Evolutionary conservation across 1,284 basidiomycete genomes (phyloP).

Genomic region (Rhizopogon parksii): DNA sequence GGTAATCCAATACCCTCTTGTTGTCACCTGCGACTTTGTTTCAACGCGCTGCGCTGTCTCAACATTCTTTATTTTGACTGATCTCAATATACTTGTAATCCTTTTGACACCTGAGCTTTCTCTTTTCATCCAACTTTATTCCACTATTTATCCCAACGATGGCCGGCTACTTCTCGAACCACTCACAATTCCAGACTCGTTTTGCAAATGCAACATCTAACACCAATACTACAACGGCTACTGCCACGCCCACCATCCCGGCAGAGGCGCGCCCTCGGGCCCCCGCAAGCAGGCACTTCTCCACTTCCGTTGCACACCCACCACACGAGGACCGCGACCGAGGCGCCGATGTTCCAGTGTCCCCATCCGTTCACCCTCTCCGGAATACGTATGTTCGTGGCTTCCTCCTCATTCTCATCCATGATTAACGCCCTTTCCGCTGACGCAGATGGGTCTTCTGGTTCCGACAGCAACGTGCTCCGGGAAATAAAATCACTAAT

Average conservation of each 20-base stretch:
- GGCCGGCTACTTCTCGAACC: slow-evolving; percentile 73
- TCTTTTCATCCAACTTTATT: slow-evolving; percentile 15
- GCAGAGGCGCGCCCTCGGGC: slow-evolving; percentile 36
- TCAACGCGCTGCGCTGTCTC: no score
- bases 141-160: slow-evolving; percentile 24
- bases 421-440: slow-evolving; percentile 5
- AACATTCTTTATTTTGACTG: no score
- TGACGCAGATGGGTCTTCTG: slow-evolving; percentile 71
- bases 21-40: not conserved
- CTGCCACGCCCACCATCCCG: slow-evolving; percentile 26
- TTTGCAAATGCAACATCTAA: slow-evolving; percentile 34
- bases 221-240: slow-evolving; percentile 39
- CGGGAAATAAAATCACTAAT: slow-evolving; percentile 72
- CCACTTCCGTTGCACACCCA: slow-evolving; percentile 48
- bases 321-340: slow-evolving; percentile 1
- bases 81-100: not conserved
- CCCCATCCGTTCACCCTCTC: slow-evolving; percentile 54
- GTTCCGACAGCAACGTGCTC: slow-evolving; percentile 77
- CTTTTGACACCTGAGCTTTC: not conserved
- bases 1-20: not conserved
- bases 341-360: slow-evolving; percentile 21
- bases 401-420: slow-evolving; percentile 20
- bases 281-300: slow-evolving; percentile 66
- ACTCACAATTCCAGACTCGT: slow-evolving; percentile 65
- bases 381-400: slow-evolving; percentile 79